Evolutionary conservation across 2,329 filamentous ascomycete species (phyloP), one percentile per base, ranked within the genome.

Genomic region (Cryphonectria radicalis): DNA sequence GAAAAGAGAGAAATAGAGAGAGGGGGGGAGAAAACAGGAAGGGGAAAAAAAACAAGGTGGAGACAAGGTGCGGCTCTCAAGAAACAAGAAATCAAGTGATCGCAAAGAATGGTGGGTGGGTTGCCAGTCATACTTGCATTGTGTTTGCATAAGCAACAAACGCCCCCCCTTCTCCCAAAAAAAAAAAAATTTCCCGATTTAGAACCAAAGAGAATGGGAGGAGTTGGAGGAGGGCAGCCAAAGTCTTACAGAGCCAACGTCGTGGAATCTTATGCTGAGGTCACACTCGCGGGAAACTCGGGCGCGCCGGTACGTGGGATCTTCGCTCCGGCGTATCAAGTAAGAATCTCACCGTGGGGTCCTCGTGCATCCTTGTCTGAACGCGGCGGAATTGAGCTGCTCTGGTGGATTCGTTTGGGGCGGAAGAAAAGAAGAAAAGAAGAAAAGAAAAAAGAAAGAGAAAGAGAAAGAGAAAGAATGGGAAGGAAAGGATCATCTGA

Each of bases 171-270:
- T 17, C 43, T 46, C 43, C 17, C n/a, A n/a, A 14, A 46, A 46
- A 50, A 4, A 43, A 43, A 43, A 50, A 50, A n/a, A 50, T 19
- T 32, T 40, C 65, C 53, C n/a, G 25, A 67, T 67, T 67, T 67
- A 67, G 65, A 53, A 66, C 7, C 19, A 25, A 37, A 17, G n/a
- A n/a, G 37, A 59, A 14, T 6, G n/a, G 32, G 2, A 67, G 65
- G 53, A 59, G 43, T 53, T 65, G 40, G 57, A 63, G 32, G n/a
- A 63, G 46, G 59, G 59, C n/a, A 43, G 42, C 40, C 42, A 55
- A 37, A 37, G 67, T 68, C 59, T 68, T n/a, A 68, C 67, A 43
- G 42, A 32, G 42, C 42, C 10, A 32, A 55, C 11, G 32, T 53
- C 40, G 67, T 68, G 67, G 14, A 42, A 68, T 43, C 13, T 28